A percentile compares a stretch with the other conserved stretches of the same genome.
phyloP scores from a whole-genome alignment of 169 alveolate genomes.

The Plasmodium malariae region DNA sequence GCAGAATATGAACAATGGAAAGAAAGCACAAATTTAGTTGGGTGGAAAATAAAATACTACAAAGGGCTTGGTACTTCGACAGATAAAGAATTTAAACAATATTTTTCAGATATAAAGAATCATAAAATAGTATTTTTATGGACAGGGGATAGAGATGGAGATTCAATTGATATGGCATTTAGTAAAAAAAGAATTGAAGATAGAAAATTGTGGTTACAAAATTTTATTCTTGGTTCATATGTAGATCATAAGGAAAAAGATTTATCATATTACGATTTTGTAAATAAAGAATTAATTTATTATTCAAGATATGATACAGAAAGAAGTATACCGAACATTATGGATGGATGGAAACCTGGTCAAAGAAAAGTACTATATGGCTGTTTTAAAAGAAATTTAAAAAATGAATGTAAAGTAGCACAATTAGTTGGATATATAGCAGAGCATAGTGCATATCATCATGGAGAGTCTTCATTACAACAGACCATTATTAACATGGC shows the following conservation, averaged over 20 bases:
- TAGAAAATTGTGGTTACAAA: conserved; percentile 96
- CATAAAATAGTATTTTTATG: conserved; percentile 94
- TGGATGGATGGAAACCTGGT: conserved; percentile 99
- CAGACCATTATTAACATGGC: conserved; percentile 99
- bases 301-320: conserved; percentile 98
- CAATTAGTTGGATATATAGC: conserved; percentile 96
- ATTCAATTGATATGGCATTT: conserved; percentile 99
- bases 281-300: conserved; percentile 98
- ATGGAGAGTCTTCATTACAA: conserved; percentile 98
- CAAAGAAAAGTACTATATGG: conserved; percentile 98
- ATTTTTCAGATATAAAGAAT: conserved; percentile 94
- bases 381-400: conserved; percentile 96
- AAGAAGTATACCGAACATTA: conserved; percentile 97
- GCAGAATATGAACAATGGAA: conserved; percentile 98
- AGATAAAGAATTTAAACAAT: conserved; percentile 98
- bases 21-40: conserved; percentile 87
- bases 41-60: conserved; percentile 99
- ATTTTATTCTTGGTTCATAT: conserved; percentile 77
- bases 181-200: conserved; percentile 97
- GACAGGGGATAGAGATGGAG: conserved; percentile 88
- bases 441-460: conserved; percentile 99
- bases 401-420: conserved; percentile 96
- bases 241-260: conserved; percentile 84
- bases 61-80: conserved; percentile 99
- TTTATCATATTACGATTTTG: conserved; percentile 95